A percentile compares a stretch with the other conserved stretches of the same genome.
Evolutionary conservation across 805 yeast genomes (phyloP).

Genomic region (Blastobotrys attinorum): DNA sequence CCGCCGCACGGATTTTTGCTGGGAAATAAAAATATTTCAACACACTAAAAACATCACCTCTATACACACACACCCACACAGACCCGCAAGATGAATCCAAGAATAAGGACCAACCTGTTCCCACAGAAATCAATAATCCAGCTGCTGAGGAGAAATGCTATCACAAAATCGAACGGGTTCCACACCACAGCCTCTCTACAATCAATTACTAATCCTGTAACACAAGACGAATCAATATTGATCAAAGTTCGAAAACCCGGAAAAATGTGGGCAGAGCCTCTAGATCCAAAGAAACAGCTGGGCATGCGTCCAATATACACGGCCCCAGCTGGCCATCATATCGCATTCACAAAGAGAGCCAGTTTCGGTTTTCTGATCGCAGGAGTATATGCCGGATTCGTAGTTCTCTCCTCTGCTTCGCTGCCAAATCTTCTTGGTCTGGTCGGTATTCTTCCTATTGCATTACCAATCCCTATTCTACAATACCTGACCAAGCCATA

Average conservation of each 20-base stretch:
- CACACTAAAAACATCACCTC: too few relatives aligned
- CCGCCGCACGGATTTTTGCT: too few relatives aligned
- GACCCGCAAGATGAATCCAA: too few relatives aligned
- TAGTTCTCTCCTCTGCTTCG: slow-evolving; percentile 39
- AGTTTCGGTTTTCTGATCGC: slow-evolving; percentile 52
- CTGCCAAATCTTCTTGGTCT: slow-evolving; percentile 38
- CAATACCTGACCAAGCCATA: slow-evolving; percentile 53
- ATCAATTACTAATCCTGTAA: slow-evolving; percentile 21
- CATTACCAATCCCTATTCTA: slow-evolving; percentile 51
- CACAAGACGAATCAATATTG: slow-evolving; percentile 36
- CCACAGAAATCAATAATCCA: too few relatives aligned
- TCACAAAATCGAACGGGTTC: too few relatives aligned
- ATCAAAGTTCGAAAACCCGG: slow-evolving; percentile 36
- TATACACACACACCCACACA: too few relatives aligned
- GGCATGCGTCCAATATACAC: slow-evolving; percentile 57
- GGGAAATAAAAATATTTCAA: too few relatives aligned
- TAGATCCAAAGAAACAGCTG: slow-evolving; percentile 45
- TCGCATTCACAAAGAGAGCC: slow-evolving; percentile 54
- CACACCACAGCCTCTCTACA: slow-evolving; percentile 2
- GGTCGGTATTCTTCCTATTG: slow-evolving; percentile 35
- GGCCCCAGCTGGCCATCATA: slow-evolving; percentile 54
- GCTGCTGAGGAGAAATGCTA: too few relatives aligned
- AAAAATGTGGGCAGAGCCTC: slow-evolving; percentile 34
- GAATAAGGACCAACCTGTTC: too few relatives aligned
- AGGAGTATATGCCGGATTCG: slow-evolving; percentile 56